phyloP scores from a whole-genome alignment of 345 rosid species.

The Odontarrhena argentea region DNA sequence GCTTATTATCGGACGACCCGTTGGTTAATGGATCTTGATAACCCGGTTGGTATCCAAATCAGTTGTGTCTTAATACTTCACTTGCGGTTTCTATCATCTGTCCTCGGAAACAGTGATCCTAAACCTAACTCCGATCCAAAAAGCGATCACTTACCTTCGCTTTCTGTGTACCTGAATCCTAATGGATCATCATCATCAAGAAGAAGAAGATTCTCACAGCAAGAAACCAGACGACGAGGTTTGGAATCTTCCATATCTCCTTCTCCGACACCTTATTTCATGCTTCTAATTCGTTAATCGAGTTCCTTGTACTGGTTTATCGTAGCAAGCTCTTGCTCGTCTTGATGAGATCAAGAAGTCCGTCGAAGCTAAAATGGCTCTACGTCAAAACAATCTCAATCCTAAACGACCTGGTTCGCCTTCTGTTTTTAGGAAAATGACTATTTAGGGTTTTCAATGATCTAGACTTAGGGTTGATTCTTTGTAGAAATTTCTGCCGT shows the following conservation, averaged over 20 bases:
- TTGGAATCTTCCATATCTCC: conserved; percentile 1
- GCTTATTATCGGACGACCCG: conserved; percentile 2
- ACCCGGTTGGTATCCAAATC: conserved; percentile 15
- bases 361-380: conserved; percentile 75
- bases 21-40: not conserved
- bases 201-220: conserved; percentile 58
- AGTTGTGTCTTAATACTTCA: not conserved
- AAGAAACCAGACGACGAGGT: conserved; percentile 83
- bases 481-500: not conserved
- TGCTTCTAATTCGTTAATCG: not conserved
- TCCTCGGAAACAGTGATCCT: not conserved
- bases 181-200: conserved; percentile 68
- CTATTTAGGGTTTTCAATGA: not conserved
- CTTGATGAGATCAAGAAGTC: conserved; percentile 87
- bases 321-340: conserved; percentile 82
- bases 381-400: conserved; percentile 89
- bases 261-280: conserved; percentile 4
- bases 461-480: not conserved
- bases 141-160: conserved; percentile 2
- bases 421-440: not conserved
- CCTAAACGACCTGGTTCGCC: conserved; percentile 93
- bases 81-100: conserved; percentile 8
- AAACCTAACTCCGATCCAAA: conserved; percentile 29
- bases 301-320: conserved; percentile 10
- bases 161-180: not conserved